phyloP scores from a whole-genome alignment of 176 grass and related monocot genomes.

The Avena atlantica region DNA sequence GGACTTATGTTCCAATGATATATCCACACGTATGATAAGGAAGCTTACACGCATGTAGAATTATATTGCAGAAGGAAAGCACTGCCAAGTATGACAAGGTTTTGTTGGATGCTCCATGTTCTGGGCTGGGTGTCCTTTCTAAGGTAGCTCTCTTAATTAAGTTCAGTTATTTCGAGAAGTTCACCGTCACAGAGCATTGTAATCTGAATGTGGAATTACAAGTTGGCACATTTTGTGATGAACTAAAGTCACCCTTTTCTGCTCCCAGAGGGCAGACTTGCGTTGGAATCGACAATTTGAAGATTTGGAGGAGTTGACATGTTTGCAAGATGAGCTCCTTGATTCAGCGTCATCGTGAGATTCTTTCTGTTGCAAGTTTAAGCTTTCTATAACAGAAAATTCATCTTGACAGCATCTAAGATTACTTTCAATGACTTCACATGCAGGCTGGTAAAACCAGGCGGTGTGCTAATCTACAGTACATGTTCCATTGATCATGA shows the following conservation, averaged over 20 bases:
- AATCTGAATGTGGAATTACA: background rate
- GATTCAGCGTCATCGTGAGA: constrained; percentile 78
- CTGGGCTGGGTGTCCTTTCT: constrained; percentile 89
- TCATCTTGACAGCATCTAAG: constrained; percentile 28
- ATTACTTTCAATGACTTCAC: constrained; percentile 35
- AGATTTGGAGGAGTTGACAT: constrained; percentile 81
- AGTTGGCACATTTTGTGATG: constrained; percentile 25
- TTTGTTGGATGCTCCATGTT: constrained; percentile 88
- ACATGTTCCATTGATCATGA: constrained; percentile 93
- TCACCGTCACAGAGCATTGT: constrained; percentile 3
- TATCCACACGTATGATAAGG: constrained; percentile 20
- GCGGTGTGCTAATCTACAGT: constrained; percentile 89
- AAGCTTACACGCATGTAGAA: constrained; percentile 25
- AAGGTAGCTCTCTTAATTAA: constrained; percentile 62
- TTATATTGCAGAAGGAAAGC: constrained; percentile 64
- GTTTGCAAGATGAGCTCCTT: constrained; percentile 88
- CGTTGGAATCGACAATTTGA: constrained; percentile 93
- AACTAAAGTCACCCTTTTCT: constrained; percentile 22
- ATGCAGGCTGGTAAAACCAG: constrained; percentile 84
- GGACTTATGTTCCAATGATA: constrained; percentile 14
- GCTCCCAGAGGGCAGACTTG: constrained; percentile 78
- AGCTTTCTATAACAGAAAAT: constrained; percentile 17
- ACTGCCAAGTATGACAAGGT: constrained; percentile 74
- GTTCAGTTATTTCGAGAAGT: constrained; percentile 10
- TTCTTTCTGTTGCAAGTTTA: background rate